phyloP scores from a whole-genome alignment of 1,284 basidiomycete genomes.

The Ganoderma sinense region DNA sequence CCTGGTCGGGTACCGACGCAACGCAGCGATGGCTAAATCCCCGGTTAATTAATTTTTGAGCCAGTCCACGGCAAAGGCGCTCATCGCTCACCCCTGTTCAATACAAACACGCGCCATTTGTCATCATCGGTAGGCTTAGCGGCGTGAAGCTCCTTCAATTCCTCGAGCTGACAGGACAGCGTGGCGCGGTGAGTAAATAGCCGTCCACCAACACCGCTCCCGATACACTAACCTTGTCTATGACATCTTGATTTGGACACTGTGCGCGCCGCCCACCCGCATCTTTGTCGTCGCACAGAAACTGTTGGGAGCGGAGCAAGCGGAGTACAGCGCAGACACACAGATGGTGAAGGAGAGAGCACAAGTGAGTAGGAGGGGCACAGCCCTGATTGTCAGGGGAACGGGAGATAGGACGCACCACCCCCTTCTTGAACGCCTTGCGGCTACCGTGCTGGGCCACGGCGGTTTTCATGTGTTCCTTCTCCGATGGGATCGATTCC shows the following conservation, averaged over 20 bases:
- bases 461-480: neutral
- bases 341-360: neutral
- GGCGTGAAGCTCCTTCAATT: slow-evolving; percentile 67
- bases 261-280: slow-evolving; percentile 30
- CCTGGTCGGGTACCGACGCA: slow-evolving; percentile 62
- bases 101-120: slow-evolving; percentile 66
- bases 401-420: slow-evolving; percentile 1
- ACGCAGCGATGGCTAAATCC: slow-evolving; percentile 14
- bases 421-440: slow-evolving; percentile 25
- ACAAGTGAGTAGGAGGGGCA: neutral
- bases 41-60: neutral
- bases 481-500: slow-evolving; percentile 8
- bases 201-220: neutral
- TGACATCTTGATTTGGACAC: slow-evolving; percentile 70
- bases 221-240: slow-evolving; percentile 60
- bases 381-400: neutral
- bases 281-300: slow-evolving; percentile 64
- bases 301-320: slow-evolving; percentile 49
- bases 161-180: slow-evolving; percentile 55
- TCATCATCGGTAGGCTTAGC: slow-evolving; percentile 64
- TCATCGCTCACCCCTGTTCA: slow-evolving; percentile 60
- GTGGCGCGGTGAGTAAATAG: neutral
- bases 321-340: neutral
- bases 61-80: neutral
- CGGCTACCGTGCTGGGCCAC: slow-evolving; percentile 2